phyloP scores from a whole-genome alignment of 768 basidiomycete genomes.

The Mrakia hoshinonis region DNA sequence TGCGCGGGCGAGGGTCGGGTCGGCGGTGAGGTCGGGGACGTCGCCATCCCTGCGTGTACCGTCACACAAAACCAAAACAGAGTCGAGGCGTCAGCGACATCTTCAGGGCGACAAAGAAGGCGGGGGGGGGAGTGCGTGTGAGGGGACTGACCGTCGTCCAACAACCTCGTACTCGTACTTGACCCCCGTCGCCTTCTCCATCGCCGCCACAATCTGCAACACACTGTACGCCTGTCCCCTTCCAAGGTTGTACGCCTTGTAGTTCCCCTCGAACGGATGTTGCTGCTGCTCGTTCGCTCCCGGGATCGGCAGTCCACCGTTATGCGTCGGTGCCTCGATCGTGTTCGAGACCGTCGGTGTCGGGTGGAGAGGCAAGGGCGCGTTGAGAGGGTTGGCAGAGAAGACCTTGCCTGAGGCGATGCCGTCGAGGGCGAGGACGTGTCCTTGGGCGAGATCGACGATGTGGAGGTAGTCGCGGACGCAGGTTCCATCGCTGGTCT shows the following conservation, averaged over 20 bases:
- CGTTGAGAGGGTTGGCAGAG: neutral
- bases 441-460: constrained; percentile 88
- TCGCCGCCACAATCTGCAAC: constrained; percentile 85
- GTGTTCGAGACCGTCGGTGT: neutral
- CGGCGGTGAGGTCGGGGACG: constrained; percentile 91
- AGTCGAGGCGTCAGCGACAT: neutral
- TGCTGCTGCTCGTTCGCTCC: neutral
- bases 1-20: constrained; percentile 79
- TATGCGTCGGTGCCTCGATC: neutral
- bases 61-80: neutral
- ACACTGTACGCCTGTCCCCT: constrained; percentile 87
- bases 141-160: constrained; percentile 70
- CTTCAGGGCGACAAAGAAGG: too few species aligned
- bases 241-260: constrained; percentile 94
- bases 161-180: constrained; percentile 83
- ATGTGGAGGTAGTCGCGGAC: constrained; percentile 47
- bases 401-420: constrained; percentile 42
- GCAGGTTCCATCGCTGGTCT: constrained; percentile 26
- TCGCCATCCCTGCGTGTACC: constrained; percentile 66
- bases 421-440: constrained; percentile 81
- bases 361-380: neutral
- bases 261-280: constrained; percentile 45
- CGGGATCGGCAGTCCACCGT: neutral
- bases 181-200: constrained; percentile 81
- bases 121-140: too few species aligned